Conservation (phyloP, 176 grass and related monocot species). For the Carex littledalei region DNA sequence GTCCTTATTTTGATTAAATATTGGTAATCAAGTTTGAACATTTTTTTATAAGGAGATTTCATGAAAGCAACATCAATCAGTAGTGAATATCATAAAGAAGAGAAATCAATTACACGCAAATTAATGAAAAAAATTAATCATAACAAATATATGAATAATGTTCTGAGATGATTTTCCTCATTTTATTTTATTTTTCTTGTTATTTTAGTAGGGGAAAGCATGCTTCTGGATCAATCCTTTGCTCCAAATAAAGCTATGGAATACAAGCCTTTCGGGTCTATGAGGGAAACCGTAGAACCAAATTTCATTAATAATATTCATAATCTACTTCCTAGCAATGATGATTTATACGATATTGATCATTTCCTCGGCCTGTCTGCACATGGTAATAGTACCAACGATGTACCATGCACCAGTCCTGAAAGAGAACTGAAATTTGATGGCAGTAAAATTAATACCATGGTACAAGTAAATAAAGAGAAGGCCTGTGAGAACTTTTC, state of each 20-base stretch:
- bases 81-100: not conserved
- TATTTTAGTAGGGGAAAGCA: not conserved
- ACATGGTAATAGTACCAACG: not conserved
- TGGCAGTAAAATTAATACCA: not conserved
- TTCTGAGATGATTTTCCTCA: not conserved
- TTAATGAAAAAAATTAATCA: not conserved
- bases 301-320: conserved; percentile 19
- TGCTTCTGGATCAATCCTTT: conserved; percentile 8
- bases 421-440: not conserved
- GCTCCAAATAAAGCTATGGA: not conserved
- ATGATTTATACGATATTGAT: conserved; percentile 18
- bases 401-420: not conserved
- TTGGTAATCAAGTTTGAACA: not conserved
- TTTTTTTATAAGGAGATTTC: not conserved
- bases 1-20: too few species aligned
- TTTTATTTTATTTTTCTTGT: not conserved
- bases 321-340: conserved; percentile 11
- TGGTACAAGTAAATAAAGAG: not conserved
- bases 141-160: not conserved
- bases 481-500: conserved; percentile 7
- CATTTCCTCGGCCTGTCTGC: conserved; percentile 3
- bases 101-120: not conserved
- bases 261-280: conserved; percentile 3
- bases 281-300: conserved; percentile 6
- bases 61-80: not conserved